These are phyloP conservation scores for Ustilago cynodontis DNA, from an alignment of 1,284 basidiomycete genomes.

Conservation along the genomic window DNA sequence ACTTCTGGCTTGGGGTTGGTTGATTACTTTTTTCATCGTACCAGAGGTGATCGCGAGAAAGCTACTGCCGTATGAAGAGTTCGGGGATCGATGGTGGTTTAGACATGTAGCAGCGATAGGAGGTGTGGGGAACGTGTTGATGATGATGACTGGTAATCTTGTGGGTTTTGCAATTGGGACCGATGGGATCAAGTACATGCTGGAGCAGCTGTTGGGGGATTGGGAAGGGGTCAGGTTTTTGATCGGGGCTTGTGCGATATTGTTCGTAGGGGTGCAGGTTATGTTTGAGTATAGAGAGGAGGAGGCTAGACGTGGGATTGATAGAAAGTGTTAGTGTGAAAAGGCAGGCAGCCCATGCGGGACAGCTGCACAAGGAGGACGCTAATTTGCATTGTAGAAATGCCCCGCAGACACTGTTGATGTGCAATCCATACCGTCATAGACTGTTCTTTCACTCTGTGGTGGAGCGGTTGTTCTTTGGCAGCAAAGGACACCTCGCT, in stretches of 20 bases:
- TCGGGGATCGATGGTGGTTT: conserved; percentile 80
- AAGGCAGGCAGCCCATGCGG: no score
- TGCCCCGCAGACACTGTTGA: background rate
- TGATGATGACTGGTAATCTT: conserved; percentile 94
- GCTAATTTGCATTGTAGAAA: background rate
- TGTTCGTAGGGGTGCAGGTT: conserved; percentile 87
- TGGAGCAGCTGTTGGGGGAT: conserved; percentile 77
- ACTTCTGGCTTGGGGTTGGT: conserved; percentile 96
- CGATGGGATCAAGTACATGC: conserved; percentile 83
- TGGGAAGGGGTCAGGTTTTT: conserved; percentile 80
- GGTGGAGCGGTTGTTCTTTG: no score
- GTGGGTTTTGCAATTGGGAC: conserved; percentile 94
- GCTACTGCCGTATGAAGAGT: conserved; percentile 78
- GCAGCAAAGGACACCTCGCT: background rate
- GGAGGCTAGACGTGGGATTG: conserved; percentile 50
- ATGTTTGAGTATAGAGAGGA: conserved; percentile 76
- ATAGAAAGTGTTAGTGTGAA: conserved; percentile 44
- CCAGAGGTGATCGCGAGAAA: conserved; percentile 81
- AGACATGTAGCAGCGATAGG: conserved; percentile 86
- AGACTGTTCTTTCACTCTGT: no score
- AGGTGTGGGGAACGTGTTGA: conserved; percentile 84
- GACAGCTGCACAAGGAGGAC: background rate
- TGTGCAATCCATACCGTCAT: background rate
- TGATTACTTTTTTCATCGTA: conserved; percentile 88
- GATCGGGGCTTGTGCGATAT: conserved; percentile 75